Evolutionary conservation across 208 protist genomes (phyloP).

Genomic region (Trichomonas gallinae): DNA sequence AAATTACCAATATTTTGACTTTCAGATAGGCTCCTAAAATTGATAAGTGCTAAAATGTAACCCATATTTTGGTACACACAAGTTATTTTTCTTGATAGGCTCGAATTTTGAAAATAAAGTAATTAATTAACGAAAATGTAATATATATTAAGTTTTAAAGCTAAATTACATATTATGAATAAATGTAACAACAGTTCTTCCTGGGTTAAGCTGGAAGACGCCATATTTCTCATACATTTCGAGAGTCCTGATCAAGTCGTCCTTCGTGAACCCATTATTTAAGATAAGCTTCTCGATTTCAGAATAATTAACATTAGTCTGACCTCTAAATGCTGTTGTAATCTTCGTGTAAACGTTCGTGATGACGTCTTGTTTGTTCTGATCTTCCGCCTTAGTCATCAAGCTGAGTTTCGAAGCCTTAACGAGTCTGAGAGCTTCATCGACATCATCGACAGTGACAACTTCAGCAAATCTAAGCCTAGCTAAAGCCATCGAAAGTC

Average conservation of each 20-base stretch:
- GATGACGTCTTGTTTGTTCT: background rate
- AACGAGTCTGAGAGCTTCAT: conserved; percentile 39
- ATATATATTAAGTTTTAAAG: too few species aligned
- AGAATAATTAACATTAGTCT: background rate
- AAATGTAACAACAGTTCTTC: background rate
- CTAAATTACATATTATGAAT: background rate
- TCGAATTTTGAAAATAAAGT: too few species aligned
- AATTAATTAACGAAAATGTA: too few species aligned
- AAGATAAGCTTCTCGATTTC: background rate
- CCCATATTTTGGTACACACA: too few species aligned
- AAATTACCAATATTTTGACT: too few species aligned
- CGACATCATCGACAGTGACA: conserved; percentile 49
- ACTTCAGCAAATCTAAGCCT: conserved; percentile 41
- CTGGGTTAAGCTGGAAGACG: background rate
- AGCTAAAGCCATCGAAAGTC: conserved; percentile 56
- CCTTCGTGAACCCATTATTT: background rate
- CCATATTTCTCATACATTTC: background rate
- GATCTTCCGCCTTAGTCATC: background rate
- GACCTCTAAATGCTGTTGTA: background rate
- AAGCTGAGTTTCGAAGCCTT: background rate
- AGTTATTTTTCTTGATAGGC: too few species aligned
- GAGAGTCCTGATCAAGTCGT: background rate
- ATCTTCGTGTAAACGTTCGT: background rate
- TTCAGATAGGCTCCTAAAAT: too few species aligned
- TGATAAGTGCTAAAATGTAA: too few species aligned